Evolutionary conservation across 768 basidiomycete genomes (phyloP), one percentile per base, ranked within the genome.

Genomic region (Macrolepiota dolichaula): DNA sequence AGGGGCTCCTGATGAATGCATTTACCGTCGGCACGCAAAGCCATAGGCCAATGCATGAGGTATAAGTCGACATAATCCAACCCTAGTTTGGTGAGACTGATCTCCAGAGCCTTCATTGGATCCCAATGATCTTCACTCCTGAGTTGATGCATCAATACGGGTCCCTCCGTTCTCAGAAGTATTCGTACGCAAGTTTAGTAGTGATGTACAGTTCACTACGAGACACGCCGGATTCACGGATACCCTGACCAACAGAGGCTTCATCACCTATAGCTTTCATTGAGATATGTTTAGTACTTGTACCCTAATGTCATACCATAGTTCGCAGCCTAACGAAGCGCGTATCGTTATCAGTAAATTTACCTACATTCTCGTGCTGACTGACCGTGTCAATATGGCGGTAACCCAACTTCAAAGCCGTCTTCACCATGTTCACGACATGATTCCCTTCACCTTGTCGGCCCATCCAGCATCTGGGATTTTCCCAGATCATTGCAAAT

Each of bases 61-160:
- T 78, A 82, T n/a, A 83, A 64, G 69, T 83, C 81, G 40, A 84
- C 73, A 68, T 82, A 82, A 38, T 76, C 75, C 17, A 72, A 66
- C 25, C 69, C 69, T 17, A 78, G 69, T 54, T 72, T 72, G 50
- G 67, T 59, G 47, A 81, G 65, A 55, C 73, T 74, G 29, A 59
- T 57, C 25, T 79, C 67, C 12, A 81, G 69, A 0, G 73, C 73
- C 19, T 67, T 64, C 32, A 65, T 55, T 7, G 78, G 78, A 24
- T 66, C 62, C 36, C 66, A 72, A 62, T 79, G 80, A 44, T 73
- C 69, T 61, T 72, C 68, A 47, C 70, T 62, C 55, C 71, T 76
- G 62, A 51, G 53, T 6, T 27, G 22, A 38, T 15, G 37, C 51
- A 7, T 32, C n/a, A 9, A n/a, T 74, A 57, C 71, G 66, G 52